These are phyloP conservation scores for Dictyostelium citrinum DNA, from an alignment of 78 protist species.

Conservation along the genomic window DNA sequence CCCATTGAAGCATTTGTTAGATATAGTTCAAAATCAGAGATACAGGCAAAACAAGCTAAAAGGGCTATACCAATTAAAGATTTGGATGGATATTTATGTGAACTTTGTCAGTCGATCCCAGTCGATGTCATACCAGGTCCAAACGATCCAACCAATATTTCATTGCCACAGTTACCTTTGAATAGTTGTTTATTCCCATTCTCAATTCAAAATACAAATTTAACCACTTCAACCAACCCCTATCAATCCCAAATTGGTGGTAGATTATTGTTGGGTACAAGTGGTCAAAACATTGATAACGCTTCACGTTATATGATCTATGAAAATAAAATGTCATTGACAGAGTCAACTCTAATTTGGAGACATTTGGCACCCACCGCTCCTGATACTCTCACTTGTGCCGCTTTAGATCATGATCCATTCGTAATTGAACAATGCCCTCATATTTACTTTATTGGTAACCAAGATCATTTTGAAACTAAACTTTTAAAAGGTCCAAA, in stretches of 20 bases:
- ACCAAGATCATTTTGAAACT: conserved; percentile 33
- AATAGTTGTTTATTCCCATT: conserved; percentile 67
- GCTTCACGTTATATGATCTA: conserved; percentile 24
- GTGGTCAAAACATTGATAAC: conserved; percentile 78
- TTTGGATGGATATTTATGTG: conserved; percentile 3
- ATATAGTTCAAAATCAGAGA: conserved; percentile 23
- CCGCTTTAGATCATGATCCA: conserved; percentile 64
- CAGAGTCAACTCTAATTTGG: conserved; percentile 49
- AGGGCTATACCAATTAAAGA: conserved; percentile 58
- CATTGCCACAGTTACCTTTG: conserved; percentile 72
- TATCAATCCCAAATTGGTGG: conserved; percentile 67
- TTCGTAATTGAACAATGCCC: conserved; percentile 72
- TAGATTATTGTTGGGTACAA: conserved; percentile 60
- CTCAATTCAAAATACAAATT: conserved; percentile 39
- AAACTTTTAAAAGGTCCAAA: conserved; percentile 34
- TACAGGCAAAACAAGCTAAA: conserved; percentile 26
- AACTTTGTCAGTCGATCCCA: conserved; percentile 34
- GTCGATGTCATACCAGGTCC: conserved; percentile 71
- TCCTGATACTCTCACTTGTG: conserved; percentile 69
- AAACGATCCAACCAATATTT: conserved; percentile 61
- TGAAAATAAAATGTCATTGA: conserved; percentile 7
- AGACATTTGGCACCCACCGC: conserved; percentile 81
- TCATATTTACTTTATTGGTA: conserved; percentile 69
- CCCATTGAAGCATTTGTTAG: conserved; percentile 42
- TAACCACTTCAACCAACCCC: conserved; percentile 48